Conservation (phyloP, 129 eudicot species). For the Flaveria trinervia region DNA sequence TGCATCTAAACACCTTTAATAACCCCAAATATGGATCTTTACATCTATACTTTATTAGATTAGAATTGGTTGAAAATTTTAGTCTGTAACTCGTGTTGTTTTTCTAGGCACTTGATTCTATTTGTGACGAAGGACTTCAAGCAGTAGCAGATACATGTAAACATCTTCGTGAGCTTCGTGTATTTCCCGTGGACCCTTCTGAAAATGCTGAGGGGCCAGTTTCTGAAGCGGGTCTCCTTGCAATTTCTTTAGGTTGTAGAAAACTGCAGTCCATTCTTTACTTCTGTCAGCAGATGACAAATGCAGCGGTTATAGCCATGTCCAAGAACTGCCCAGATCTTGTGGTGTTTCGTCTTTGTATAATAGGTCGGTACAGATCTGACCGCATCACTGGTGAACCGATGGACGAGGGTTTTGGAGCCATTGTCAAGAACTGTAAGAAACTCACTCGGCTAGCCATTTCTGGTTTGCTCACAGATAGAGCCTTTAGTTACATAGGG, state of each 20-base stretch:
- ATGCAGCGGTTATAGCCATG: constrained; percentile 74
- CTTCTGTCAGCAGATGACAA: constrained; percentile 81
- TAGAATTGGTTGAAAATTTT: not conserved
- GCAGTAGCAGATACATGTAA: constrained; percentile 75
- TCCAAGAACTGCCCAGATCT: constrained; percentile 78
- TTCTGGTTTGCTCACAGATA: constrained; percentile 68
- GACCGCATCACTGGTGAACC: constrained; percentile 65
- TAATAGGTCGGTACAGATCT: constrained; percentile 58
- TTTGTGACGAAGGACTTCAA: constrained; percentile 76
- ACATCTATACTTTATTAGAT: not conserved
- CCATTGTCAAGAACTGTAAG: constrained; percentile 81
- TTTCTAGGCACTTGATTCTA: constrained; percentile 68
- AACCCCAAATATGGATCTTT: not conserved
- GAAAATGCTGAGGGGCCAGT: constrained; percentile 63
- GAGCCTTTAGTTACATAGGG: constrained; percentile 72
- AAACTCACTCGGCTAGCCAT: constrained; percentile 77
- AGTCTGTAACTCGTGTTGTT: constrained; percentile 1
- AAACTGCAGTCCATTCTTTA: constrained; percentile 65
- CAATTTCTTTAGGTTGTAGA: constrained; percentile 69
- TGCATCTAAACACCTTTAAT: not conserved
- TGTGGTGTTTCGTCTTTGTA: constrained; percentile 74
- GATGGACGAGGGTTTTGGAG: constrained; percentile 88
- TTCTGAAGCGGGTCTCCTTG: constrained; percentile 72
- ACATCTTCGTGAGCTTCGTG: constrained; percentile 80
- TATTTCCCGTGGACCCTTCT: constrained; percentile 55